phyloP scores from a whole-genome alignment of 2,329 filamentous ascomycete genomes.

The Neofusicoccum umdonicola region DNA sequence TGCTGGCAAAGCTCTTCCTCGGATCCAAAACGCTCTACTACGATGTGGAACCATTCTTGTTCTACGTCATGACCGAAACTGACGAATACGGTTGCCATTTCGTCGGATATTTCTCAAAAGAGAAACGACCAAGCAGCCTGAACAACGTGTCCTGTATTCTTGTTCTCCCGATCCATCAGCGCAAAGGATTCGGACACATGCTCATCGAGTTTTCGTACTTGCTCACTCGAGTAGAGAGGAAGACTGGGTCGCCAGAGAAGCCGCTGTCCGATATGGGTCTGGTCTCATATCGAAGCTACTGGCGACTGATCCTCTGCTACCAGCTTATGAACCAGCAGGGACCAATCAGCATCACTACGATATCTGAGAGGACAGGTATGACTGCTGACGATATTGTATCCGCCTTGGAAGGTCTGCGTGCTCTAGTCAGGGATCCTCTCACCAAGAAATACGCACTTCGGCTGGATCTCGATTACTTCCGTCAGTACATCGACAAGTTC shows the following conservation, averaged over 20 bases:
- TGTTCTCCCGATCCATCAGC: slow-evolving; percentile 91
- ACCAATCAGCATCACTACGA: slow-evolving; percentile 58
- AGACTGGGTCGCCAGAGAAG: slow-evolving; percentile 95
- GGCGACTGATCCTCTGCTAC: slow-evolving; percentile 84
- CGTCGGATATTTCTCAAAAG: slow-evolving; percentile 99
- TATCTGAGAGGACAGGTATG: slow-evolving; percentile 89
- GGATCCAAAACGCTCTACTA: slow-evolving; percentile 98
- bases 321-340: slow-evolving; percentile 68
- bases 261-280: slow-evolving; percentile 96
- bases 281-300: slow-evolving; percentile 96
- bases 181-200: slow-evolving; percentile 94
- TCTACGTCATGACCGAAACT: slow-evolving; percentile 95
- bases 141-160: slow-evolving; percentile 98
- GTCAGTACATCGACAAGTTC: slow-evolving; percentile 84
- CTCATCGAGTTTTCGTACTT: slow-evolving; percentile 98
- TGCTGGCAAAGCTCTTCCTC: slow-evolving; percentile 94
- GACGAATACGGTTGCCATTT: slow-evolving; percentile 92
- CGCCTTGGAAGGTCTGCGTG: slow-evolving; percentile 83
- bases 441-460: slow-evolving; percentile 88
- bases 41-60: slow-evolving; percentile 93
- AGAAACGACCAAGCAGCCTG: slow-evolving; percentile 88
- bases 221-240: slow-evolving; percentile 85
- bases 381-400: slow-evolving; percentile 95
- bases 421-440: slow-evolving; percentile 82
- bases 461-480: slow-evolving; percentile 80